Conservation (phyloP, 345 rosid species). For the Moricandia arvensis region DNA sequence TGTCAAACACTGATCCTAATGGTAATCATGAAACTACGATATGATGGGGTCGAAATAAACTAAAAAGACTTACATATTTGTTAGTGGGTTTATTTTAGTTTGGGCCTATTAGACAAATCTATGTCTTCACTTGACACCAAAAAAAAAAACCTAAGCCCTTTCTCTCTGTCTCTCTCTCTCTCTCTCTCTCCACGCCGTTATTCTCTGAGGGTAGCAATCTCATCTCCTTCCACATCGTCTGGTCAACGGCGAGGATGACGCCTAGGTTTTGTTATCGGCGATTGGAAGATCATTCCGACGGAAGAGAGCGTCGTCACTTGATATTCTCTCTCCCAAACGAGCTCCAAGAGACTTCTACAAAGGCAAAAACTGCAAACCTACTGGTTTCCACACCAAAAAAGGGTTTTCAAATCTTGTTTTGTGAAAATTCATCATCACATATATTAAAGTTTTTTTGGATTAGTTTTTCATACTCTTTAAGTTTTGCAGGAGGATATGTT, state of each 20-base stretch:
- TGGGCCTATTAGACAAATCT: not conserved
- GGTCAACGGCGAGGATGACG: slow-evolving; percentile 39
- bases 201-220: not conserved
- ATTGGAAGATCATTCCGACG: slow-evolving; percentile 65
- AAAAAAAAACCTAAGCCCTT: not conserved
- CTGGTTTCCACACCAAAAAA: slow-evolving; percentile 86
- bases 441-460: not conserved
- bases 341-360: slow-evolving; percentile 78
- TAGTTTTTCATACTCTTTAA: not conserved
- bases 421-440: too few relatives aligned
- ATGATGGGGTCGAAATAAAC: too few relatives aligned
- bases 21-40: too few relatives aligned
- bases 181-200: not conserved
- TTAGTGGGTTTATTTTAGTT: not conserved
- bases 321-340: slow-evolving; percentile 75
- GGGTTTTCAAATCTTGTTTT: slow-evolving; percentile 38
- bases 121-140: too few relatives aligned
- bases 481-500: slow-evolving; percentile 71
- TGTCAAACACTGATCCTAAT: too few relatives aligned
- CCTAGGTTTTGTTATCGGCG: slow-evolving; percentile 55
- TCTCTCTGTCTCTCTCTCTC: not conserved
- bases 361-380: slow-evolving; percentile 78
- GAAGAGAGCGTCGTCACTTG: slow-evolving; percentile 78
- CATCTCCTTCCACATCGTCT: not conserved
- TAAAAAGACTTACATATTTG: too few relatives aligned